A percentile compares a stretch with the other conserved stretches of the same genome.
These are phyloP conservation scores for Venturia effusa DNA, from an alignment of 2,329 filamentous ascomycete genomes.

Conservation along the genomic window DNA sequence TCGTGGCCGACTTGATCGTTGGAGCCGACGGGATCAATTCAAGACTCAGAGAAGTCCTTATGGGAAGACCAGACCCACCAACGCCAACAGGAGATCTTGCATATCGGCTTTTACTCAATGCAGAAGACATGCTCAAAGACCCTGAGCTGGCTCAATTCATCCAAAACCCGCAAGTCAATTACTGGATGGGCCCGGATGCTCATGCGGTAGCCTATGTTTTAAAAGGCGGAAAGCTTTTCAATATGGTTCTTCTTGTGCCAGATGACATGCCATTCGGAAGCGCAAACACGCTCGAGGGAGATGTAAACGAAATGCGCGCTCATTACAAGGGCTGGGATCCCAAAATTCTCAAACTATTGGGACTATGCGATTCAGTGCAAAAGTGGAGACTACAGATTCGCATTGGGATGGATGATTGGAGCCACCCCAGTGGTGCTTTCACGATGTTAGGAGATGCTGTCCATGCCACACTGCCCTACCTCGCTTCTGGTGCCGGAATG, in stretches of 20 bases:
- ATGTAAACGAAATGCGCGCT: slow-evolving; percentile 43
- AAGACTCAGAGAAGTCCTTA: slow-evolving; percentile 32
- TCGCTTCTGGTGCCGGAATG: slow-evolving; percentile 48
- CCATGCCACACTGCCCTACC: slow-evolving; percentile 50
- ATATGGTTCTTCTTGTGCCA: slow-evolving; percentile 41
- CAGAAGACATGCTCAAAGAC: slow-evolving; percentile 36
- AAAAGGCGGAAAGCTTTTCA: slow-evolving; percentile 35
- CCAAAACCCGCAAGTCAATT: slow-evolving; percentile 39
- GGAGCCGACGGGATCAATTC: slow-evolving; percentile 40
- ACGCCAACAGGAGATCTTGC: slow-evolving; percentile 40
- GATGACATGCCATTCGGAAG: slow-evolving; percentile 37
- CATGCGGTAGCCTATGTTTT: slow-evolving; percentile 45
- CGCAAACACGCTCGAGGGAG: slow-evolving; percentile 31
- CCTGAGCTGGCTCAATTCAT: slow-evolving; percentile 35
- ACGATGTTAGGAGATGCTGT: slow-evolving; percentile 46
- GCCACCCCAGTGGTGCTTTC: not conserved
- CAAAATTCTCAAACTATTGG: slow-evolving; percentile 40
- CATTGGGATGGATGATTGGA: slow-evolving; percentile 33
- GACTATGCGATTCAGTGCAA: slow-evolving; percentile 45
- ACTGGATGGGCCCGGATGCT: slow-evolving; percentile 41
- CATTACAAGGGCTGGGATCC: slow-evolving; percentile 49
- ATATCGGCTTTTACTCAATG: slow-evolving; percentile 37
- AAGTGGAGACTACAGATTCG: slow-evolving; percentile 53
- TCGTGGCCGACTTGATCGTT: slow-evolving; percentile 34
- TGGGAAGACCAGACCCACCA: slow-evolving; percentile 36